Conservation (phyloP, 139 green algal genomes). For the Prasinococcaceae sp. region DNA sequence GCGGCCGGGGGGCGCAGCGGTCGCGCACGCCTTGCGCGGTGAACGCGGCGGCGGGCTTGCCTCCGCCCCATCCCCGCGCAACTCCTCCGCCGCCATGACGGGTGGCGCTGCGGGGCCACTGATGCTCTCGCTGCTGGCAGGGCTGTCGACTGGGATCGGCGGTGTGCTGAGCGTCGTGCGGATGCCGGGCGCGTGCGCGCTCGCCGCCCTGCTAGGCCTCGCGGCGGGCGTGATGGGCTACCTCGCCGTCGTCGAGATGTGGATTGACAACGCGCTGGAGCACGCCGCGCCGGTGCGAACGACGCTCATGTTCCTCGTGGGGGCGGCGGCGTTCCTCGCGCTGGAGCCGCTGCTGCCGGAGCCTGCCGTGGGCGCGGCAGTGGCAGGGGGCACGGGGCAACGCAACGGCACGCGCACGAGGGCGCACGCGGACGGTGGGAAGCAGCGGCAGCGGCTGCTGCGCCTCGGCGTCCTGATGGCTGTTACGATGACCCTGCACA, state of each 20-base stretch:
- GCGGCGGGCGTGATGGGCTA: conserved; percentile 61
- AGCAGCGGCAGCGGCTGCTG: conserved; percentile 21
- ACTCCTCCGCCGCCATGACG: too few species aligned
- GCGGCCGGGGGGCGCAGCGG: too few species aligned
- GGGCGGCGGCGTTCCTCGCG: conserved; percentile 1
- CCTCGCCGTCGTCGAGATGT: conserved; percentile 62
- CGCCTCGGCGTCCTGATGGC: conserved; percentile 52
- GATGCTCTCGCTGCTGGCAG: conserved; percentile 7
- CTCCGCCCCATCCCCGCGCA: too few species aligned
- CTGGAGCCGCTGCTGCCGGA: conserved; percentile 14
- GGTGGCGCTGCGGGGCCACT: too few species aligned
- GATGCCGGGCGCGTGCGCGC: conserved; percentile 32
- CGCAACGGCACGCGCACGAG: too few species aligned
- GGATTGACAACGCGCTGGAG: conserved; percentile 44
- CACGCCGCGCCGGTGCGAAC: conserved; percentile 19
- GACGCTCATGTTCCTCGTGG: background rate
- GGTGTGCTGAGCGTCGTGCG: conserved; percentile 8
- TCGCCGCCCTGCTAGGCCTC: conserved; percentile 52
- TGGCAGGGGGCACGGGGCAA: background rate
- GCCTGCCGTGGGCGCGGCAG: background rate
- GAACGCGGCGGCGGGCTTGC: too few species aligned
- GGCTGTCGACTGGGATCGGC: conserved; percentile 9
- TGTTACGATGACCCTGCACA: conserved; percentile 78
- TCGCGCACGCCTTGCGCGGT: too few species aligned
- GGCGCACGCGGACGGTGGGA: too few species aligned